Evolutionary conservation across 306 rosid genomes (phyloP).

Genomic region (Cicer cuneatum): DNA sequence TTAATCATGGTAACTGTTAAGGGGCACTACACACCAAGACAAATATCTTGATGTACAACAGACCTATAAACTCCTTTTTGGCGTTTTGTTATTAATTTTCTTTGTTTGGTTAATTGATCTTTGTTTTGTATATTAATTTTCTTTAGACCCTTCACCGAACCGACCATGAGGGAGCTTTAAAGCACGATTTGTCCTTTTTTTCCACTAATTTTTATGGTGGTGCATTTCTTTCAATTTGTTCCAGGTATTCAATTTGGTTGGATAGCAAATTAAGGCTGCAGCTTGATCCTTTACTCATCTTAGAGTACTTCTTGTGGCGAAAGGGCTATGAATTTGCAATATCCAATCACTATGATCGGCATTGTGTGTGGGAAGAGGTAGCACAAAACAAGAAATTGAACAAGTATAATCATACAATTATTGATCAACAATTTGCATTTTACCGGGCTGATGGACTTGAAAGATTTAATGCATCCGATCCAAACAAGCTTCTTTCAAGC

Average conservation of each 20-base stretch:
- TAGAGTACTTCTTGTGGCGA: conserved; percentile 95
- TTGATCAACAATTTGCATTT: conserved; percentile 75
- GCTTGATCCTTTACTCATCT: conserved; percentile 82
- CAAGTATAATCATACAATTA: conserved; percentile 76
- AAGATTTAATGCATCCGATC: conserved; percentile 74
- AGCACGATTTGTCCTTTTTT: not conserved
- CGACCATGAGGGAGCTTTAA: not conserved
- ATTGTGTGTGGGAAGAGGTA: conserved; percentile 91
- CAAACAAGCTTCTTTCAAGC: conserved; percentile 86
- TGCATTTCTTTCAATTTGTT: conserved; percentile 39
- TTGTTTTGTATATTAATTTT: not conserved
- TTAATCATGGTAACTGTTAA: conserved; percentile 22
- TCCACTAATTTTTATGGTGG: not conserved
- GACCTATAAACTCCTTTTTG: conserved; percentile 11
- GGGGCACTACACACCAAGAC: conserved; percentile 18
- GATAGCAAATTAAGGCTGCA: conserved; percentile 94
- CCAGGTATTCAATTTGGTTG: conserved; percentile 96
- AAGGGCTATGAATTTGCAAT: conserved; percentile 80
- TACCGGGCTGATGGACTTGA: conserved; percentile 78
- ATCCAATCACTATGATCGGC: conserved; percentile 84
- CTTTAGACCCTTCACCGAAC: conserved; percentile 1
- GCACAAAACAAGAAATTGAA: conserved; percentile 74
- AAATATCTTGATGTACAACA: not conserved
- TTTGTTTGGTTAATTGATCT: not conserved
- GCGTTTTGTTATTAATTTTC: conserved; percentile 9